Evolutionary conservation across 306 rosid genomes (phyloP), one percentile per base, ranked within the genome.

Genomic region (Ammopiptanthus mongolicus): DNA sequence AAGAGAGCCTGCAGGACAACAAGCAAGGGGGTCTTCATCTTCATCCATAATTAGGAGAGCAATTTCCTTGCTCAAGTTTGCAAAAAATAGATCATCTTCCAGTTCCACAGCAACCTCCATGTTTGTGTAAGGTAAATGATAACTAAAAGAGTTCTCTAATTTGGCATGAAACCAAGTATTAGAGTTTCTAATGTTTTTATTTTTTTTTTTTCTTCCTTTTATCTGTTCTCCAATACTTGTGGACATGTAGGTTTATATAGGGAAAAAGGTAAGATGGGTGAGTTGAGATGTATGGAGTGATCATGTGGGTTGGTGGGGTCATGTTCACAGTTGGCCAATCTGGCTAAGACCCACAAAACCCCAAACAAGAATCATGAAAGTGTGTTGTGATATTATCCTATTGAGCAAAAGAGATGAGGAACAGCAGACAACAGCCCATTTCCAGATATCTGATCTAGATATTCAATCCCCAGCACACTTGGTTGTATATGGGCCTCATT

Each of bases 31-130:
- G 65, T 85, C 90, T 44, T 95, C 97, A 37, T 91, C 93, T 69
- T 94, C 97, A 52, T 95, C 97, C 99, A 92, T 90, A 50, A 95
- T 91, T 9, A 95, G 79, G 44, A 90, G 97, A 68, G 97, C 83
- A 61, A 95, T 89, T 71, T 95, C 97, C 80, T 85, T 95, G 86
- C 90, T 92, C 69, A 95, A 85, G 81, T 95, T 91, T 48, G 90
- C 97, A 86, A 95, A 92, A 58, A 86, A 85, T 59, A 84, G 77
- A 79, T 95, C 97, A 83, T 92, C 97, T 80, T 92, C 97, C 0
- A 86, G 65, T 46, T 89, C 90, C 77, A 82, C 23, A 12, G 85
- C 82, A 51, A 86, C 79, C 65, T 89, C 95, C 97, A 89, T 84
- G 9, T n/a, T 42, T 37, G 3, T 63, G 19, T n/a, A 65, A 69